phyloP scores from a whole-genome alignment of 352 stramenopile species.

The Pythium catenulatum region DNA sequence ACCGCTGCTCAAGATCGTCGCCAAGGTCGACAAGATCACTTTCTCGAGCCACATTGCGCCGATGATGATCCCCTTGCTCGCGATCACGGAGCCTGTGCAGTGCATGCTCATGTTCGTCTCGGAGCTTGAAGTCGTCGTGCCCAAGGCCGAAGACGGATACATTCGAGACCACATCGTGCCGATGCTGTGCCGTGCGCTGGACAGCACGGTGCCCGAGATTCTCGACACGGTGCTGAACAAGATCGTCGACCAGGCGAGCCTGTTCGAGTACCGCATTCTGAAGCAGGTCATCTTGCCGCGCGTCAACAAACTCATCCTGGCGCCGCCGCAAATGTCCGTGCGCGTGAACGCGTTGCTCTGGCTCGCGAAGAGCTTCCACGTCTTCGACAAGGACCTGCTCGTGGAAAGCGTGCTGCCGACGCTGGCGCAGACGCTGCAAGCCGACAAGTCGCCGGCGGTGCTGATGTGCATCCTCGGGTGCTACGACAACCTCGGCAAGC shows the following conservation, averaged over 20 bases:
- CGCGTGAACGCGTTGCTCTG: slow-evolving; percentile 92
- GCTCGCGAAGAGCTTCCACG: slow-evolving; percentile 93
- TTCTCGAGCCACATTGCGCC: slow-evolving; percentile 86
- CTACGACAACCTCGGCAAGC: slow-evolving; percentile 94
- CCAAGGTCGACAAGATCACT: slow-evolving; percentile 91
- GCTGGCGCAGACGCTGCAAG: slow-evolving; percentile 82
- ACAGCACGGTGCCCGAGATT: slow-evolving; percentile 92
- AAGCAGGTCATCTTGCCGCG: slow-evolving; percentile 92
- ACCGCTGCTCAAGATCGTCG: slow-evolving; percentile 92
- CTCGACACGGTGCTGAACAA: slow-evolving; percentile 93
- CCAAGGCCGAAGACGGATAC: slow-evolving; percentile 92
- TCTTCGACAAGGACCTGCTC: slow-evolving; percentile 93
- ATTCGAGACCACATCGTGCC: slow-evolving; percentile 94
- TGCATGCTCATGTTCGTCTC: slow-evolving; percentile 95
- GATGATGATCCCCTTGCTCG: slow-evolving; percentile 90
- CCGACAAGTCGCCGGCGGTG: slow-evolving; percentile 90
- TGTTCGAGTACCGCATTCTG: slow-evolving; percentile 94
- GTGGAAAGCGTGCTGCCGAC: slow-evolving; percentile 91
- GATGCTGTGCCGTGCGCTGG: slow-evolving; percentile 90
- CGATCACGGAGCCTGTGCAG: slow-evolving; percentile 92
- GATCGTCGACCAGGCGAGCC: slow-evolving; percentile 90
- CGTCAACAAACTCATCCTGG: slow-evolving; percentile 93
- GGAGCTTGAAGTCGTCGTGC: slow-evolving; percentile 88
- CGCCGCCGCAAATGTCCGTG: slow-evolving; percentile 88
- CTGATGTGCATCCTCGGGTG: slow-evolving; percentile 94